Percentiles rank a stretch among this genome's conserved stretches.
phyloP scores from a whole-genome alignment of 768 basidiomycete species.

The Rhodotorula sphaerocarpa region DNA sequence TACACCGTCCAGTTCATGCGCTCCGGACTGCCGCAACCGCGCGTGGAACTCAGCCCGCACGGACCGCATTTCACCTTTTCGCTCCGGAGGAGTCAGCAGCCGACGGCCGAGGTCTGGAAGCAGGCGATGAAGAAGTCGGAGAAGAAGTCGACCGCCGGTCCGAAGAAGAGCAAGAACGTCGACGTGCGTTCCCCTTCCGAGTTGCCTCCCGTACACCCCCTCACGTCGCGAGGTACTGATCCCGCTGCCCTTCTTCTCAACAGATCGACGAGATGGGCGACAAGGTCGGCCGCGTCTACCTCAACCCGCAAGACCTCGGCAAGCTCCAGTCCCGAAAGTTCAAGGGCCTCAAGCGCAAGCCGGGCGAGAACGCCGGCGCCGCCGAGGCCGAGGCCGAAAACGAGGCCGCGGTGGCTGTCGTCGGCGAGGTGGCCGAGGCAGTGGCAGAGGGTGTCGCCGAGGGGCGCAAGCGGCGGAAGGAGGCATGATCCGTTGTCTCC shows the following conservation, averaged over 20 bases:
- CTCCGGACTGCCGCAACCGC: constrained; percentile 71
- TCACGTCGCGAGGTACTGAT: background rate
- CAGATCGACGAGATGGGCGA: constrained; percentile 87
- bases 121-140: constrained; percentile 71
- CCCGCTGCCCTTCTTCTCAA: background rate
- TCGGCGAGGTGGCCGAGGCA: constrained; percentile 95
- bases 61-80: constrained; percentile 81
- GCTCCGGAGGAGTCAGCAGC: constrained; percentile 62
- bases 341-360: constrained; percentile 68
- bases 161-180: constrained; percentile 84
- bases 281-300: constrained; percentile 76
- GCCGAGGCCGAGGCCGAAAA: constrained; percentile 49
- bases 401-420: constrained; percentile 88
- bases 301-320: constrained; percentile 64
- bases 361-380: constrained; percentile 19
- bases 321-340: constrained; percentile 89
- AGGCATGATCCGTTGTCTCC: no score
- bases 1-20: constrained; percentile 67
- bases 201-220: background rate
- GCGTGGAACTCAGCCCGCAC: constrained; percentile 75
- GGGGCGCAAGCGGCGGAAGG: no score
- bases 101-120: constrained; percentile 72
- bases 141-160: constrained; percentile 64
- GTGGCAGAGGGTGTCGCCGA: constrained; percentile 83
- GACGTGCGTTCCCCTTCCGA: constrained; percentile 52